A percentile compares a stretch with the other conserved stretches of the same genome.
These are phyloP conservation scores for Penicillium sp. DNA, from an alignment of 2,329 filamentous ascomycete genomes.

Conservation along the genomic window DNA sequence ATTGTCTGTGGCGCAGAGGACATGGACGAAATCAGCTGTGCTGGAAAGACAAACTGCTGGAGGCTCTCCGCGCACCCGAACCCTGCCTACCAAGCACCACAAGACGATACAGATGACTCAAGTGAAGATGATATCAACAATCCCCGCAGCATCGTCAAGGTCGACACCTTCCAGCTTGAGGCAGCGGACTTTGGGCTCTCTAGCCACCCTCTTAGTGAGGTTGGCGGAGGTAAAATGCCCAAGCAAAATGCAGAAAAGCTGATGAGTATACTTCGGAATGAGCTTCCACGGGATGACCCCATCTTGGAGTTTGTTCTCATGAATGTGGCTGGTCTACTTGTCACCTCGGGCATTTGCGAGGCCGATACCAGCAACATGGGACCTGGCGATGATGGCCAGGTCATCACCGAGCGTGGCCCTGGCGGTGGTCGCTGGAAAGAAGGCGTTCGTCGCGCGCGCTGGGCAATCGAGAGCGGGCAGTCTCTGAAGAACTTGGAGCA, in stretches of 20 bases:
- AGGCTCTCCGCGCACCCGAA: slow-evolving; percentile 60
- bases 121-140: slow-evolving; percentile 42
- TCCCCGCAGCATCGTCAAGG: slow-evolving; percentile 51
- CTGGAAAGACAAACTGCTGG: slow-evolving; percentile 88
- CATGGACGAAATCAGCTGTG: slow-evolving; percentile 91
- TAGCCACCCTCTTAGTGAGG: slow-evolving; percentile 69
- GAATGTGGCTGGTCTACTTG: slow-evolving; percentile 86
- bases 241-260: slow-evolving; percentile 85
- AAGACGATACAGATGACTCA: slow-evolving; percentile 46
- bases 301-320: slow-evolving; percentile 92
- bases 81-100: slow-evolving; percentile 40
- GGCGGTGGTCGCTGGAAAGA: slow-evolving; percentile 93
- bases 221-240: slow-evolving; percentile 82
- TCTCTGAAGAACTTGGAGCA: slow-evolving; percentile 79
- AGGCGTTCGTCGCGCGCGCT: slow-evolving; percentile 80
- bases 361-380: slow-evolving; percentile 78
- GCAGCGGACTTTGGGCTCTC: slow-evolving; percentile 86
- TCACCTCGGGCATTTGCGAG: slow-evolving; percentile 82
- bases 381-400: slow-evolving; percentile 73
- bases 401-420: slow-evolving; percentile 78
- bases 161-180: slow-evolving; percentile 75
- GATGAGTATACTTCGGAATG: slow-evolving; percentile 70
- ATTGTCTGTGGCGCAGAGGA: slow-evolving; percentile 93
- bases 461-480: slow-evolving; percentile 82
- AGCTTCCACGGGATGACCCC: slow-evolving; percentile 73